Conservation (phyloP, 2,329 filamentous ascomycete species). For the Alternaria atra region DNA sequence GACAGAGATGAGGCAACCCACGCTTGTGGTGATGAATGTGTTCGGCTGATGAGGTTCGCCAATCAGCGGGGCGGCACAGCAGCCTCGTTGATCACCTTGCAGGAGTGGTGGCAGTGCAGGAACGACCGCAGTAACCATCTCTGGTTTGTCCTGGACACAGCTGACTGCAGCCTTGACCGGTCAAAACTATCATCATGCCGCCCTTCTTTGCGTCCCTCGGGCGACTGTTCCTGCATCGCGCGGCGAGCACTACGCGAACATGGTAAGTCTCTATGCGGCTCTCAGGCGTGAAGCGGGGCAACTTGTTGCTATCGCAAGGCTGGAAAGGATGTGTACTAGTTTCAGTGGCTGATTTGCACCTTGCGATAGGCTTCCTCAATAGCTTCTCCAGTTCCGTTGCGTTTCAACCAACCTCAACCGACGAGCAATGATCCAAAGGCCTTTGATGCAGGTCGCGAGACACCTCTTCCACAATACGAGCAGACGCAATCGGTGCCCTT, state of each 20-base stretch:
- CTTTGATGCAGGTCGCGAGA: slow-evolving; percentile 31
- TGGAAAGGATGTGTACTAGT: not conserved
- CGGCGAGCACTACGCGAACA: slow-evolving; percentile 16
- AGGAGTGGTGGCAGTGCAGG: slow-evolving; percentile 23
- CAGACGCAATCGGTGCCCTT: slow-evolving; percentile 39
- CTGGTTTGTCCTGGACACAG: not conserved
- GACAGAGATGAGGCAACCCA: slow-evolving; percentile 5
- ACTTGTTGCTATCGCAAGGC: slow-evolving; percentile 13
- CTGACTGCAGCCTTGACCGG: slow-evolving; percentile 32
- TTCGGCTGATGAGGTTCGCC: slow-evolving; percentile 3
- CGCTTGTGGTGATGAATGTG: slow-evolving; percentile 1
- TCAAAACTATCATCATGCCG: slow-evolving; percentile 26
- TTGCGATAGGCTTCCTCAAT: slow-evolving; percentile 33
- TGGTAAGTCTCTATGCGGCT: slow-evolving; percentile 27
- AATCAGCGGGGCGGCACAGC: slow-evolving; percentile 14
- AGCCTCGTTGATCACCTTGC: slow-evolving; percentile 18
- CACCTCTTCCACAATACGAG: slow-evolving; percentile 41
- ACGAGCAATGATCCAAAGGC: slow-evolving; percentile 24
- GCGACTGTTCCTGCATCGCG: slow-evolving; percentile 23
- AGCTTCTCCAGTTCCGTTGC: slow-evolving; percentile 31
- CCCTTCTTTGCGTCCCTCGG: slow-evolving; percentile 19
- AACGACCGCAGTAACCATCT: slow-evolving; percentile 16
- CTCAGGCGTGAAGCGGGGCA: not conserved
- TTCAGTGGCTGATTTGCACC: slow-evolving; percentile 14
- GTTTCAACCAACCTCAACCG: slow-evolving; percentile 12